Conservation (phyloP, 768 basidiomycete genomes). For the Albatrellus ellisii region DNA sequence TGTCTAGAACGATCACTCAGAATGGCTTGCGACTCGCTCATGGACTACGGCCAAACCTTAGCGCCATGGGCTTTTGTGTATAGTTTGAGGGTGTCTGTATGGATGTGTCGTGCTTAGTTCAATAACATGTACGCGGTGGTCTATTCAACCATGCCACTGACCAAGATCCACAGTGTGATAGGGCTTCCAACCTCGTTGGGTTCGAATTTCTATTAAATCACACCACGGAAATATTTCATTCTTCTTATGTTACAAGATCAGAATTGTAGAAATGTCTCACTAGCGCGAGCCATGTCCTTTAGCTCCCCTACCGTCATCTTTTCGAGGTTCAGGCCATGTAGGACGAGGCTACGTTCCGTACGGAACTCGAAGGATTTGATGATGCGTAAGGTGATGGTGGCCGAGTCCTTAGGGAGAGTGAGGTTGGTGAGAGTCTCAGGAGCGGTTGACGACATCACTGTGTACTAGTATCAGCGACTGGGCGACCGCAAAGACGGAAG, state of each 20-base stretch:
- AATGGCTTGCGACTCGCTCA: background rate
- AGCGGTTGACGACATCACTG: slow-evolving; percentile 19
- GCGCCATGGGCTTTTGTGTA: slow-evolving; percentile 92
- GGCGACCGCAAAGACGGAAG: no score
- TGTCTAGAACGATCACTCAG: slow-evolving; percentile 39
- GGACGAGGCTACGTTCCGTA: slow-evolving; percentile 77
- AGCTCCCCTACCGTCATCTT: slow-evolving; percentile 66
- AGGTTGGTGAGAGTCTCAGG: slow-evolving; percentile 45
- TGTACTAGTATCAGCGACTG: slow-evolving; percentile 2
- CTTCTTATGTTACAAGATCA: slow-evolving; percentile 3
- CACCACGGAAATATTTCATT: slow-evolving; percentile 6
- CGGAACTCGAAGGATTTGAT: slow-evolving; percentile 94
- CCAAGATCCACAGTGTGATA: slow-evolving; percentile 66
- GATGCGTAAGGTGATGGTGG: slow-evolving; percentile 81
- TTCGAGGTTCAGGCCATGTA: slow-evolving; percentile 72
- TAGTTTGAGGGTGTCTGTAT: slow-evolving; percentile 80
- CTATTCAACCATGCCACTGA: slow-evolving; percentile 19
- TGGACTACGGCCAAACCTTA: slow-evolving; percentile 47
- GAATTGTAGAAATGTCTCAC: slow-evolving; percentile 25
- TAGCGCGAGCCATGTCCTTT: slow-evolving; percentile 56
- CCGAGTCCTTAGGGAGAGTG: slow-evolving; percentile 53
- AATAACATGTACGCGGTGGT: background rate
- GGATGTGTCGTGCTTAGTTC: background rate
- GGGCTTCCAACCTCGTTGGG: slow-evolving; percentile 76
- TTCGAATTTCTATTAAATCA: slow-evolving; percentile 44